A percentile compares a stretch with the other conserved stretches of the same genome.
Evolutionary conservation across 1,139 yeast genomes (phyloP).

Genomic region (Sugiyamaella sp.): DNA sequence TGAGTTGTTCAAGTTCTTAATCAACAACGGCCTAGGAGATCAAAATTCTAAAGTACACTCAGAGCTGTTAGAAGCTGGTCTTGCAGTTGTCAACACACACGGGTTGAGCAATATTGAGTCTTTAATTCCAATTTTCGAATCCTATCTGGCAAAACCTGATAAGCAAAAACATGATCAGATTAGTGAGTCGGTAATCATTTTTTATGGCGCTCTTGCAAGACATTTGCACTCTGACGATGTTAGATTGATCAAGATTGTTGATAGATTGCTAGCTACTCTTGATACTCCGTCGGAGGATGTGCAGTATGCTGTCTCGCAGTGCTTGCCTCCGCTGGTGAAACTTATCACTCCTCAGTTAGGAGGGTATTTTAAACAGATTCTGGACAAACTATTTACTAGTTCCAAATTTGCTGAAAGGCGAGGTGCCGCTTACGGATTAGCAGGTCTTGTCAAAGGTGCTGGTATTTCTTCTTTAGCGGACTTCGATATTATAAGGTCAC

Average conservation of each 20-base stretch:
- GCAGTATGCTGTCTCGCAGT: conserved; percentile 82
- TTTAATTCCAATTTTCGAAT: conserved; percentile 78
- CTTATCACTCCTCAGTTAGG: conserved; percentile 53
- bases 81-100: conserved; percentile 63
- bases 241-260: conserved; percentile 65
- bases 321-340: conserved; percentile 80
- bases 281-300: conserved; percentile 89
- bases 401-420: conserved; percentile 62
- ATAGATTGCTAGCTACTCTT: conserved; percentile 70
- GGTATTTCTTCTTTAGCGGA: conserved; percentile 80
- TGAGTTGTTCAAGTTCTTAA: conserved; percentile 59
- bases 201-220: conserved; percentile 86
- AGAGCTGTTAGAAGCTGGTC: conserved; percentile 89
- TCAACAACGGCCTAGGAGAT: conserved; percentile 68
- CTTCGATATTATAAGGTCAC: conserved; percentile 71
- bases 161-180: conserved; percentile 56
- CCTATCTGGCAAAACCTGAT: conserved; percentile 46
- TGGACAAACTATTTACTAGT: conserved; percentile 60
- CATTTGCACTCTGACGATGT: conserved; percentile 68
- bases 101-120: conserved; percentile 68
- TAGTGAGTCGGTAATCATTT: conserved; percentile 78
- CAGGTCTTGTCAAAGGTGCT: conserved; percentile 88
- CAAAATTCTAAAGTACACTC: conserved; percentile 71
- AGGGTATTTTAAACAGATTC: conserved; percentile 58
- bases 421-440: conserved; percentile 96